Conservation (phyloP, 164 flowering plant species). For the Kingdonia uniflora region DNA sequence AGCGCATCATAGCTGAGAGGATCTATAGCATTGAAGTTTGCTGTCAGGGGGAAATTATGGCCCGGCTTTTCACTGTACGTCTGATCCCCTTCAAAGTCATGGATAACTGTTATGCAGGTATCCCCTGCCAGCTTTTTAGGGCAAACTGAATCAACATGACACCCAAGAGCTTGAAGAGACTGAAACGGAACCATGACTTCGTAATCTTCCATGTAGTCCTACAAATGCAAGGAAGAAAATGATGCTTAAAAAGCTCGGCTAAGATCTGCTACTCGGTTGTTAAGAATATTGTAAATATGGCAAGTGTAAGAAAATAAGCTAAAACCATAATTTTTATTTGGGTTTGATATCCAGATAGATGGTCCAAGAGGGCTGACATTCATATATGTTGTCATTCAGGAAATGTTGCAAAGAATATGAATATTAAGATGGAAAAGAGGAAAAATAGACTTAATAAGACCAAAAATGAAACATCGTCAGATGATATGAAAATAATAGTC, state of each 20-base stretch:
- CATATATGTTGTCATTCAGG: no score
- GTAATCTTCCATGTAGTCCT: conserved; percentile 99
- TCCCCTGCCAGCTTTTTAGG: conserved; percentile 82
- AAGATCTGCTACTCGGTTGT: no score
- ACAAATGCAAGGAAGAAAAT: conserved; percentile 5
- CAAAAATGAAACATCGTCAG: no score
- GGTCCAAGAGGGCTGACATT: no score
- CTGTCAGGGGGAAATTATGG: conserved; percentile 62
- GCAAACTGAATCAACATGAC: conserved; percentile 87
- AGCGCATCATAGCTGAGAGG: conserved; percentile 76
- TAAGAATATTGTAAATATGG: no score
- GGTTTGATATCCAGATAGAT: no score
- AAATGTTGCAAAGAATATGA: no score
- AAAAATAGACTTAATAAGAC: no score
- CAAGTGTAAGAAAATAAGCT: no score
- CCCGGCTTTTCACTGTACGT: conserved; percentile 97
- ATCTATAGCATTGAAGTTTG: conserved; percentile 45
- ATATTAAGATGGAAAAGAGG: no score
- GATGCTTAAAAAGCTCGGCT: neutral
- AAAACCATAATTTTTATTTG: no score
- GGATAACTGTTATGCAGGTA: conserved; percentile 80
- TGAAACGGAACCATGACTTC: conserved; percentile 94
- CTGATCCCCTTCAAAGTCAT: conserved; percentile 99
- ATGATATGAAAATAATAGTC: no score
- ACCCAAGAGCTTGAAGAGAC: conserved; percentile 83